A percentile compares a stretch with the other conserved stretches of the same genome.
These are phyloP conservation scores for Gossypium aridum DNA, from an alignment of 441 rosid genomes.

Conservation along the genomic window DNA sequence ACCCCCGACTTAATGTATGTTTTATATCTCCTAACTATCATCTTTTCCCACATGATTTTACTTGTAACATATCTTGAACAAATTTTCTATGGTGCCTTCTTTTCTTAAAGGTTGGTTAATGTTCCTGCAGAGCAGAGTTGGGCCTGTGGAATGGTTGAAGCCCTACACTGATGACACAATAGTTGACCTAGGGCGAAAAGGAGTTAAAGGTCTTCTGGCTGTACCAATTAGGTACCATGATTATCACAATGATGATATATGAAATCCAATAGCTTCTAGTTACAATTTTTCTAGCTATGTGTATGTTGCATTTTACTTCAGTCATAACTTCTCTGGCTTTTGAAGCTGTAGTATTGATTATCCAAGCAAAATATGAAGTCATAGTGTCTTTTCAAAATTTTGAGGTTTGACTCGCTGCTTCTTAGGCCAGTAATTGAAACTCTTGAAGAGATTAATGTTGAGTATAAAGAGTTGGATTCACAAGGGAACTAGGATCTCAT, in stretches of 20 bases:
- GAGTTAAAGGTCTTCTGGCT: conserved; percentile 80
- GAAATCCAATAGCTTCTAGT: neutral
- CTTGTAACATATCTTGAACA: neutral
- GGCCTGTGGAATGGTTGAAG: conserved; percentile 98
- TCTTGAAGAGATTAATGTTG: conserved; percentile 84
- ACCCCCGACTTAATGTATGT: neutral
- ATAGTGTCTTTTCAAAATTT: neutral
- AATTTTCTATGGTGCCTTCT: neutral
- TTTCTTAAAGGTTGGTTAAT: conserved; percentile 21
- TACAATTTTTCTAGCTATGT: neutral
- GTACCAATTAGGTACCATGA: conserved; percentile 75
- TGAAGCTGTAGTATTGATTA: neutral
- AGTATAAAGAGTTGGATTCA: conserved; percentile 77
- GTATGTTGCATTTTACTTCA: conserved; percentile 10
- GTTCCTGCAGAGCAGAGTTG: conserved; percentile 88
- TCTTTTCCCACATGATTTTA: neutral
- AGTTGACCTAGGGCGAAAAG: conserved; percentile 77
- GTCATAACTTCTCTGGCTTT: neutral
- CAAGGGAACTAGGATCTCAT: conserved; percentile 89
- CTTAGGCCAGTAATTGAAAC: conserved; percentile 87
- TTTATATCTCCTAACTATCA: neutral
- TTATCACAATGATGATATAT: neutral
- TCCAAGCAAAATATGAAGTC: neutral
- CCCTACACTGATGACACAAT: conserved; percentile 96
- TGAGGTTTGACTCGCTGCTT: conserved; percentile 41